A percentile compares a stretch with the other conserved stretches of the same genome.
These are phyloP conservation scores for Scutellaria barbata DNA, from an alignment of 257 asterid genomes.

Conservation along the genomic window DNA sequence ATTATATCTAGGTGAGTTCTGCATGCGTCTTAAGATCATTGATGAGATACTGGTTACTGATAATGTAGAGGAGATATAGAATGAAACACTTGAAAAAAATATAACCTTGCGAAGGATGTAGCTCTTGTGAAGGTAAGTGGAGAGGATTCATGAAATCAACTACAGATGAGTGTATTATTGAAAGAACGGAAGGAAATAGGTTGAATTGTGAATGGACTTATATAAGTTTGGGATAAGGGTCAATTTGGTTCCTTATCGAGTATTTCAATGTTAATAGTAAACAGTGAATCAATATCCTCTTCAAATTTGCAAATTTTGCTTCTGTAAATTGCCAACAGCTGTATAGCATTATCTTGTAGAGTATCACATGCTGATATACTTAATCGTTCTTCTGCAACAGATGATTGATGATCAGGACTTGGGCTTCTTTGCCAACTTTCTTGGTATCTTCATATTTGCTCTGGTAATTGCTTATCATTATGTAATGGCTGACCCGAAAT, in stretches of 20 bases:
- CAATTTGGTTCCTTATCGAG: neutral
- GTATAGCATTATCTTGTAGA: neutral
- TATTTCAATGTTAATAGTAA: neutral
- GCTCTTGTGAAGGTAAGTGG: conserved; percentile 16
- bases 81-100: neutral
- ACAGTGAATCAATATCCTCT: conserved; percentile 9
- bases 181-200: conserved; percentile 10
- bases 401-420: conserved; percentile 96
- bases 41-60: neutral
- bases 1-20: conserved; percentile 20
- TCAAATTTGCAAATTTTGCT: neutral
- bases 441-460: conserved; percentile 80
- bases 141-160: conserved; percentile 14
- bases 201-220: neutral
- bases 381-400: conserved; percentile 48
- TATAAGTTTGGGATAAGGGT: neutral
- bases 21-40: neutral
- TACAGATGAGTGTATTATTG: neutral
- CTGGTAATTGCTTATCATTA: conserved; percentile 92
- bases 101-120: neutral
- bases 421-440: conserved; percentile 97
- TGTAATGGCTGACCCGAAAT: conserved; percentile 91
- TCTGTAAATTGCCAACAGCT: neutral
- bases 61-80: neutral
- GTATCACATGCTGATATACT: conserved; percentile 18